Evolutionary conservation across 1,284 basidiomycete genomes (phyloP).

Genomic region (Cryptococcus jaspeensis): DNA sequence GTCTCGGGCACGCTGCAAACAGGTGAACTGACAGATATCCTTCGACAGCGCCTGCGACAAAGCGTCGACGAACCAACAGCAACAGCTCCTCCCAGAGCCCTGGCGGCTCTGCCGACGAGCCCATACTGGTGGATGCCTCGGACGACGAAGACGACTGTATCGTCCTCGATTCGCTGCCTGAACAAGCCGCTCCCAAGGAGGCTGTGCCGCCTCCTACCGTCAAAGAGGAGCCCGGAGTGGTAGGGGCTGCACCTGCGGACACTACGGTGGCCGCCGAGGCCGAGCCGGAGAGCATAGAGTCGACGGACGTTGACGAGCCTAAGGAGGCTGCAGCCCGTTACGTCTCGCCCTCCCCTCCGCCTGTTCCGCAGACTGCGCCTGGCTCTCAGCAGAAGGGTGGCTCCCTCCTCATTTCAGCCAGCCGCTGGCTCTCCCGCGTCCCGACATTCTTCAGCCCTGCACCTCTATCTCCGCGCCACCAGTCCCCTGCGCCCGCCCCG

Average conservation of each 20-base stretch:
- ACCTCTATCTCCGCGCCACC: not conserved
- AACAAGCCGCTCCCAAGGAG: too few relatives aligned
- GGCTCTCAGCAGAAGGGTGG: not conserved
- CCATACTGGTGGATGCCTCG: too few relatives aligned
- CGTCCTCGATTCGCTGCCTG: too few relatives aligned
- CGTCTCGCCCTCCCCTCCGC: not conserved
- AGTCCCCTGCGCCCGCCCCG: not conserved
- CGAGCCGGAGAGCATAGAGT: not conserved
- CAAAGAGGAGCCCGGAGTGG: not conserved
- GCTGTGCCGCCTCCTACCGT: too few relatives aligned
- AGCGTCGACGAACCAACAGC: not conserved
- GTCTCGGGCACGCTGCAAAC: too few relatives aligned
- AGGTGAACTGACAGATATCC: too few relatives aligned
- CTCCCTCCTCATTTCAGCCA: conserved; percentile 28
- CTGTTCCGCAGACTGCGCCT: not conserved
- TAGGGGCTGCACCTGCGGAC: not conserved
- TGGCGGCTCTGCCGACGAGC: too few relatives aligned
- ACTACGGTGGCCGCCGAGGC: not conserved
- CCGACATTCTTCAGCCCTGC: conserved; percentile 22
- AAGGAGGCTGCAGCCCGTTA: not conserved
- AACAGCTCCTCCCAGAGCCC: not conserved
- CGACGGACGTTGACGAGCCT: not conserved
- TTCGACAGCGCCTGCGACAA: too few relatives aligned
- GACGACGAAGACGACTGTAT: too few relatives aligned
- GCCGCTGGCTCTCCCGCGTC: conserved; percentile 27